Conservation (phyloP, 2,329 filamentous ascomycete genomes). For the Leptographium lundbergii region DNA sequence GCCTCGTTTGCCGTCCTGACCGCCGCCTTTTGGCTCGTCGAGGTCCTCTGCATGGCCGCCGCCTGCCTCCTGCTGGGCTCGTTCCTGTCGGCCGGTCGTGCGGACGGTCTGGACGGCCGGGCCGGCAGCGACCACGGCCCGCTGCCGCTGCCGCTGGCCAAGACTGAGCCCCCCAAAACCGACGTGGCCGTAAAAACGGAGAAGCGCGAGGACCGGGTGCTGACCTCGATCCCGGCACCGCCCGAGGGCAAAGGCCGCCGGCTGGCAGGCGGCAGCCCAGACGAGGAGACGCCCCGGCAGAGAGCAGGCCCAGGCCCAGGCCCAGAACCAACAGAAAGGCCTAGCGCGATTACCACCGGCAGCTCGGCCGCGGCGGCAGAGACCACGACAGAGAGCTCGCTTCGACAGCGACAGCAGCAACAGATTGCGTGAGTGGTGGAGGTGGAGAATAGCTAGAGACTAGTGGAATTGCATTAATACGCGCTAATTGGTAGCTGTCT, state of each 20-base stretch:
- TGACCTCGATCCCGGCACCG: neutral
- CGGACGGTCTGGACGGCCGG: neutral
- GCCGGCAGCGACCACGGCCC: too few species aligned
- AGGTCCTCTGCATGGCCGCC: conserved; percentile 52
- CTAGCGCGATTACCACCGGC: neutral
- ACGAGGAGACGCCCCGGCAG: neutral
- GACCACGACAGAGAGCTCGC: too few species aligned
- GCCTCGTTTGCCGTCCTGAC: conserved; percentile 58
- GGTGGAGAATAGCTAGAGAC: too few species aligned
- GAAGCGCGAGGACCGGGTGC: neutral
- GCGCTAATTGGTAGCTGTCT: too few species aligned
- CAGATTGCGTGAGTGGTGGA: too few species aligned
- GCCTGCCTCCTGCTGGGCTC: conserved; percentile 47
- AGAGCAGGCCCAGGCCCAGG: too few species aligned
- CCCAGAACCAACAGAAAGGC: neutral
- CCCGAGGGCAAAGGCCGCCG: neutral
- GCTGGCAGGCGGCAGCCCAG: neutral
- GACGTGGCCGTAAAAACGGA: neutral
- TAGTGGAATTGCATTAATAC: too few species aligned
- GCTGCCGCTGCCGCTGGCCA: neutral
- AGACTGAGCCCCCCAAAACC: neutral
- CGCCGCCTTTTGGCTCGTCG: conserved; percentile 61
- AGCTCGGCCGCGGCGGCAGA: neutral
- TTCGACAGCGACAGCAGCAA: neutral
- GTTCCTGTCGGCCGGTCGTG: conserved; percentile 2